A percentile compares a stretch with the other conserved stretches of the same genome.
phyloP scores from a whole-genome alignment of 805 yeast genomes.

The Barnettozyma vustinii region DNA sequence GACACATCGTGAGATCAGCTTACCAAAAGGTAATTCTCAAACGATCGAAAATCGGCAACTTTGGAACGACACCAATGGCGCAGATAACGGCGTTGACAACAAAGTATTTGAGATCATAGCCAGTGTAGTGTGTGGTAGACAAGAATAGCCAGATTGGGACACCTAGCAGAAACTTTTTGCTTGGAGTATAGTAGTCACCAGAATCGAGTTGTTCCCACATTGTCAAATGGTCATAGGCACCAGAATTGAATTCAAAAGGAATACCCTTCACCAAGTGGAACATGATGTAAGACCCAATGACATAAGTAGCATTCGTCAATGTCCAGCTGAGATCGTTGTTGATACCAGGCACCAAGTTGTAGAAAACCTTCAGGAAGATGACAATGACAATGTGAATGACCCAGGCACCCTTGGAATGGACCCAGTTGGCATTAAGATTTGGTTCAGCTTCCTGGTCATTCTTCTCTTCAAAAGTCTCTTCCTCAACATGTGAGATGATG shows the following conservation, averaged over 20 bases:
- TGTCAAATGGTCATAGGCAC: slow-evolving; percentile 91
- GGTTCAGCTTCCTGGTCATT: slow-evolving; percentile 87
- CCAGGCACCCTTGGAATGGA: slow-evolving; percentile 96
- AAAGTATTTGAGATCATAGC: slow-evolving; percentile 75
- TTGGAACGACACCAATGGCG: slow-evolving; percentile 84
- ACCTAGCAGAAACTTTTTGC: slow-evolving; percentile 84
- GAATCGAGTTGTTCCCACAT: slow-evolving; percentile 98
- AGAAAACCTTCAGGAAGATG: slow-evolving; percentile 64
- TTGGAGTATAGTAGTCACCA: slow-evolving; percentile 96
- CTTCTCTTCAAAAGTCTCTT: slow-evolving; percentile 86
- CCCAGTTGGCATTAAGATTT: slow-evolving; percentile 94
- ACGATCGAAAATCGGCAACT: slow-evolving; percentile 78
- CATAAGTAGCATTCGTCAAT: slow-evolving; percentile 83
- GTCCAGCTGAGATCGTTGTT: slow-evolving; percentile 90
- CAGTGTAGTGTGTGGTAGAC: slow-evolving; percentile 84
- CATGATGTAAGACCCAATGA: slow-evolving; percentile 90
- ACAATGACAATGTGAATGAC: slow-evolving; percentile 83
- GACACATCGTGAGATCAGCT: background rate
- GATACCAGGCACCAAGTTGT: slow-evolving; percentile 75
- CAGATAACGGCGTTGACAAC: slow-evolving; percentile 70
- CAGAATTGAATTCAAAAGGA: slow-evolving; percentile 94
- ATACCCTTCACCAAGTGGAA: slow-evolving; percentile 95
- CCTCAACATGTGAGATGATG: slow-evolving; percentile 85
- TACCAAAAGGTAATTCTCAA: slow-evolving; percentile 47
- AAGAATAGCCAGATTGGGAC: slow-evolving; percentile 90